Base-by-base conservation (phyloP, 805 yeast species). In the Myxozyma vanderwaltii region DNA sequence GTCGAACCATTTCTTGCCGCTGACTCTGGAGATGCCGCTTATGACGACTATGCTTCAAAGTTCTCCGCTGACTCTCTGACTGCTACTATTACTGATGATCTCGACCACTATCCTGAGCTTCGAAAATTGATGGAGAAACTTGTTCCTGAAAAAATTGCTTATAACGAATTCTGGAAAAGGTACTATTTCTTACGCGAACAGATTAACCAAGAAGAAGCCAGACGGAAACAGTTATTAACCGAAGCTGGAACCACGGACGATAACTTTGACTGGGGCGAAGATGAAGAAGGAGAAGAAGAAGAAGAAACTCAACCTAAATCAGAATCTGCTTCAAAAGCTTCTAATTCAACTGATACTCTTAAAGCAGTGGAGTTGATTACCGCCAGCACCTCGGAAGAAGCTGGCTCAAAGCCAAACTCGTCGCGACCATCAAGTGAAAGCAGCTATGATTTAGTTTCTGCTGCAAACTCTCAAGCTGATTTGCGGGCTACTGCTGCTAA, bases 131-230 rank as follows among this genome's bases (percentile, higher is more conserved):
- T 83, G 82, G 81, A 82, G 56, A 74, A 75, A 29, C 70, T 90
- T 6, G 96, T 91, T 1, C 96, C 96, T 0, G 81, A 78, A 6
- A 71, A 80, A 65, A 72, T 86, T 38, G 68, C 82, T 2, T 86
- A 85, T 67, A 75, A 79, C 26, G 76, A 76, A 48, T 91, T 91
- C 72, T 91, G 97, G 97, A 74, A 76, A 46, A 79, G 85, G 35
- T 91, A 89, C 73, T 86, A 83, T 72, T 77, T 74, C 54, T 76
- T 80, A 68, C 81, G 80, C 58, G 71, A 74, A 12, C 77, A 78
- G 65, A 81, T 89, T 21, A 77, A 81, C 43, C 79, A 79, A 47
- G 85, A 81, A 66, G 96, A 90, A 67, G 75, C 76, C 67, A 79
- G 83, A 70, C 79, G 96, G 69, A 86, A 85, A 72, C 79, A 80